phyloP scores from a whole-genome alignment of 2,329 filamentous ascomycete species.

The Diaporthe helianthi region DNA sequence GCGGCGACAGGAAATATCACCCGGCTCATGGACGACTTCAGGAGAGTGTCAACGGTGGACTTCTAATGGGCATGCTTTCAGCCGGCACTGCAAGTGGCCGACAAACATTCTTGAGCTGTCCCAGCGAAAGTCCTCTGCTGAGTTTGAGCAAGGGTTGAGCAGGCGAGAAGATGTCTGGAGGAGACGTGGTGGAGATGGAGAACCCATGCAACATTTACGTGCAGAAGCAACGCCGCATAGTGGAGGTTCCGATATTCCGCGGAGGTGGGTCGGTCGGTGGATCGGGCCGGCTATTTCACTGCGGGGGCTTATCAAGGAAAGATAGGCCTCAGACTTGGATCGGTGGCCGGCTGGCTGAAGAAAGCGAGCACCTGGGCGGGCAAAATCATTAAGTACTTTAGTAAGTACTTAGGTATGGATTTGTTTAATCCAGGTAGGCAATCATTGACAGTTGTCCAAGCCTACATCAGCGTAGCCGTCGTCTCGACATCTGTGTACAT shows the following conservation, averaged over 20 bases:
- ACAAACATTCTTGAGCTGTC: neutral
- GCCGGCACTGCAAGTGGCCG: neutral
- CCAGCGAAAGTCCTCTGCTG: neutral
- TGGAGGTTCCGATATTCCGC: constrained; percentile 20
- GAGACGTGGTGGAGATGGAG: neutral
- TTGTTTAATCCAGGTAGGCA: neutral
- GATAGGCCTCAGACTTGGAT: neutral
- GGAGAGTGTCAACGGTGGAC: no score
- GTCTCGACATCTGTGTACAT: neutral
- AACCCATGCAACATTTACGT: no score
- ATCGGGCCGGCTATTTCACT: constrained; percentile 23
- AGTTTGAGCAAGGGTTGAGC: neutral
- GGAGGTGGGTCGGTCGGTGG: neutral
- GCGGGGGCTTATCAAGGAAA: constrained; percentile 1
- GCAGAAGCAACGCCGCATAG: constrained; percentile 13
- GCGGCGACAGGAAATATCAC: neutral
- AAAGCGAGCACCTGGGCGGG: neutral
- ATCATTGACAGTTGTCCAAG: neutral
- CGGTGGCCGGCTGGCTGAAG: neutral
- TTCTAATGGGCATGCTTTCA: neutral
- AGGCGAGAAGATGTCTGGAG: neutral
- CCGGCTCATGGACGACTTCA: no score
- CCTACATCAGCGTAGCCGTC: neutral
- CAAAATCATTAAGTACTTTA: no score
- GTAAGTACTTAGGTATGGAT: no score